Evolutionary conservation across 164 flowering plant species (phyloP).

Genomic region (Magnolia kwangsiensis): DNA sequence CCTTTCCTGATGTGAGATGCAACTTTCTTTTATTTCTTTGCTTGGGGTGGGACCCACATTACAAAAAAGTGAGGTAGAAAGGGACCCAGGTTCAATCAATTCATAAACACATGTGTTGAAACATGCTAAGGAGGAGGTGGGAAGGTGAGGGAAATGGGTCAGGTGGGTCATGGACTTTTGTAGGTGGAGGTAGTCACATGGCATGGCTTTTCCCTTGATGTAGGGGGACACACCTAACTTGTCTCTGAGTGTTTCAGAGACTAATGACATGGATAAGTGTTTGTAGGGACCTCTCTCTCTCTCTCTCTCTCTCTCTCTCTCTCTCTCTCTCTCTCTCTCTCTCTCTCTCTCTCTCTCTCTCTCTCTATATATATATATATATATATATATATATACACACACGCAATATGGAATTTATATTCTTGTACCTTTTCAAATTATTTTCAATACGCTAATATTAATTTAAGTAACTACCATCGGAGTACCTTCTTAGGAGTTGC

Average conservation of each 20-base stretch:
- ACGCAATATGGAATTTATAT: too few species aligned
- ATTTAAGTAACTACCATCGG: too few species aligned
- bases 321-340: too few species aligned
- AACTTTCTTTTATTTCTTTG: slow-evolving; percentile 1
- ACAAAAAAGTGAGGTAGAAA: slow-evolving; percentile 1
- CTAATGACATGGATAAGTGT: slow-evolving; percentile 1
- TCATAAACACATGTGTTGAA: slow-evolving; percentile 20
- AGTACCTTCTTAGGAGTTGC: too few species aligned
- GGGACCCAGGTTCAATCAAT: slow-evolving; percentile 20
- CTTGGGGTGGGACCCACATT: background rate
- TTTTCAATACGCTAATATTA: too few species aligned
- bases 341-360: too few species aligned
- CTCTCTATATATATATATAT: too few species aligned
- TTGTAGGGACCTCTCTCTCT: slow-evolving; percentile 9
- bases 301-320: slow-evolving; percentile 5
- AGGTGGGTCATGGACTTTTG: slow-evolving; percentile 1
- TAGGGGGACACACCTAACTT: slow-evolving; percentile 8
- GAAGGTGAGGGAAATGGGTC: slow-evolving; percentile 6
- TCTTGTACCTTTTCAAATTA: too few species aligned
- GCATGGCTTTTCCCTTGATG: slow-evolving; percentile 17
- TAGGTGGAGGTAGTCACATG: slow-evolving; percentile 11
- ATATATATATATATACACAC: too few species aligned
- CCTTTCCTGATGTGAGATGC: background rate
- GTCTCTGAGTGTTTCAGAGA: background rate
- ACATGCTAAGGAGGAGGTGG: slow-evolving; percentile 12